phyloP scores from a whole-genome alignment of 2,329 filamentous ascomycete species.

The Endoconidiophora laricicola region DNA sequence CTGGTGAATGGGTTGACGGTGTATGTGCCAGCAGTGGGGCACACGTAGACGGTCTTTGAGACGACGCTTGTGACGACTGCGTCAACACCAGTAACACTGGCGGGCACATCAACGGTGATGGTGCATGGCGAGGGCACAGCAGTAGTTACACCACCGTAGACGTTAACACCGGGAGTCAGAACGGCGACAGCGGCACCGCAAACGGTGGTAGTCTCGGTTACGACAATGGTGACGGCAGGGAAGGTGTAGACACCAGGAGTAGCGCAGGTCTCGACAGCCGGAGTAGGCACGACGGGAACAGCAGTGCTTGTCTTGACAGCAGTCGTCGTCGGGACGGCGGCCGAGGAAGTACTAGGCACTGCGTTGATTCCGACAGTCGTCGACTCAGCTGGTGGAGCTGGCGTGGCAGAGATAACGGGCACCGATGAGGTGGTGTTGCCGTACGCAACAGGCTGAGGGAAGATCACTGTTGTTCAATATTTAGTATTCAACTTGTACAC shows the following conservation, averaged over 20 bases:
- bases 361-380: not conserved
- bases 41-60: slow-evolving; percentile 53
- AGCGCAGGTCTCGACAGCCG: slow-evolving; percentile 36
- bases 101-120: slow-evolving; percentile 53
- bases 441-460: slow-evolving; percentile 11
- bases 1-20: slow-evolving; percentile 55
- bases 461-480: slow-evolving; percentile 11
- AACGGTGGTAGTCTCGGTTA: slow-evolving; percentile 51
- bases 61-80: slow-evolving; percentile 51
- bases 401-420: slow-evolving; percentile 1
- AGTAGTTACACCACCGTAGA: slow-evolving; percentile 56
- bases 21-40: slow-evolving; percentile 59
- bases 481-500: not conserved
- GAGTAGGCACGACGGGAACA: slow-evolving; percentile 34
- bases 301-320: slow-evolving; percentile 20
- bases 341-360: not conserved
- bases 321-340: slow-evolving; percentile 17
- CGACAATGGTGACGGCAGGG: slow-evolving; percentile 52
- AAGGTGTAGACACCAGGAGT: slow-evolving; percentile 61
- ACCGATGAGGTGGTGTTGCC: slow-evolving; percentile 3
- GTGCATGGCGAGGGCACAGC: slow-evolving; percentile 49
- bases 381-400: not conserved
- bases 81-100: slow-evolving; percentile 38
- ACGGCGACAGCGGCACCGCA: slow-evolving; percentile 45
- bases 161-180: slow-evolving; percentile 48